Evolutionary conservation across 768 basidiomycete species (phyloP).

Genomic region (Termitomyces sp.): DNA sequence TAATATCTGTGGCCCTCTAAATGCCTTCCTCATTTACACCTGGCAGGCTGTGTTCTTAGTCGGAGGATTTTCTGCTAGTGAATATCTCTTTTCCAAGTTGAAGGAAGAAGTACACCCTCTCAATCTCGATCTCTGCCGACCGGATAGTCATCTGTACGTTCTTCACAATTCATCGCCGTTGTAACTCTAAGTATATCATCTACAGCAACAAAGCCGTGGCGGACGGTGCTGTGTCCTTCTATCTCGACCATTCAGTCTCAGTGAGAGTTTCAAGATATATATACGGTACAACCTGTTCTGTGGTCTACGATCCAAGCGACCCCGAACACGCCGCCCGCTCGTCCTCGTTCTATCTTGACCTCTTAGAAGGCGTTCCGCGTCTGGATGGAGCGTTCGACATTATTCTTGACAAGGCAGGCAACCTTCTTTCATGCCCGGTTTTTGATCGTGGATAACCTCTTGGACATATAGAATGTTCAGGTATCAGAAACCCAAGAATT

Average conservation of each 20-base stretch:
- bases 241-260: slow-evolving; percentile 22
- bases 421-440: too few species aligned
- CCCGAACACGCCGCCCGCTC: slow-evolving; percentile 17
- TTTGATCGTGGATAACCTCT: background rate
- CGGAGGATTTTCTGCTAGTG: slow-evolving; percentile 58
- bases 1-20: background rate
- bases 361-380: slow-evolving; percentile 4
- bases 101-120: slow-evolving; percentile 31
- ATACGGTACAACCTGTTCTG: slow-evolving; percentile 16
- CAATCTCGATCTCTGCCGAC: slow-evolving; percentile 42
- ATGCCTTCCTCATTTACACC: background rate
- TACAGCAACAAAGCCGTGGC: slow-evolving; percentile 28
- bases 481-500: slow-evolving; percentile 23
- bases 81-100: slow-evolving; percentile 45
- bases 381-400: slow-evolving; percentile 18
- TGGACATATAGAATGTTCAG: slow-evolving; percentile 33
- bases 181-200: background rate
- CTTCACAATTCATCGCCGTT: background rate
- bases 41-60: slow-evolving; percentile 44
- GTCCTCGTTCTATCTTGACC: background rate
- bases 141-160: slow-evolving; percentile 52
- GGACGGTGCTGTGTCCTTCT: slow-evolving; percentile 26
- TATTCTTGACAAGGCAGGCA: slow-evolving; percentile 22
- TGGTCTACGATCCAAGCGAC: slow-evolving; percentile 9
- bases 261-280: slow-evolving; percentile 22